Conservation (phyloP, 2,329 filamentous ascomycete genomes). For the Ophiocordyceps unilateralis region DNA sequence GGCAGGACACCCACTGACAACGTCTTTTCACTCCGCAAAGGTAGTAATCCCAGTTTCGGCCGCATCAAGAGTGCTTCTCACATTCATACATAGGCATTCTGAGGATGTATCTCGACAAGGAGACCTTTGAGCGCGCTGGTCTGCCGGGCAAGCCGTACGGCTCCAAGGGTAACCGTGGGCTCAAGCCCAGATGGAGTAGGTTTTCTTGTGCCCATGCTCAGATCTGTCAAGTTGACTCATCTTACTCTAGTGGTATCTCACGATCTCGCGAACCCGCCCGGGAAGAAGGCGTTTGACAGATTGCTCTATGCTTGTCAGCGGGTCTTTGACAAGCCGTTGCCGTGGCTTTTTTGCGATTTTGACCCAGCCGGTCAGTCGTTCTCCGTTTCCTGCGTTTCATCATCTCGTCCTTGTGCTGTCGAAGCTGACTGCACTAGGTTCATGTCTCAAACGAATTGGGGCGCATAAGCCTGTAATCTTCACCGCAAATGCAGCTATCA, state of each 20-base stretch:
- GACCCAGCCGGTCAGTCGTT: conserved; percentile 11
- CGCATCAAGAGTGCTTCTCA: not conserved
- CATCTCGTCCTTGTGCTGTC: not conserved
- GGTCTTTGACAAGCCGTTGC: conserved; percentile 47
- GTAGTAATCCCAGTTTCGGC: conserved; percentile 20
- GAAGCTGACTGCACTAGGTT: conserved; percentile 15
- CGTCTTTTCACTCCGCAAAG: conserved; percentile 52
- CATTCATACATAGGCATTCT: conserved; percentile 37
- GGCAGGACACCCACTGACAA: conserved; percentile 55
- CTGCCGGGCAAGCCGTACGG: conserved; percentile 54
- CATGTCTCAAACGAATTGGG: conserved; percentile 30
- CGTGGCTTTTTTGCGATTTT: conserved; percentile 66
- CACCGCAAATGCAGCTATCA: conserved; percentile 12
- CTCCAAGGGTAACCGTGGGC: conserved; percentile 35
- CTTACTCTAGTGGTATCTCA: conserved; percentile 49
- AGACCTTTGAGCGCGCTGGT: conserved; percentile 68
- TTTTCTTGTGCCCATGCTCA: conserved; percentile 1
- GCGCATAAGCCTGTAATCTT: conserved; percentile 25
- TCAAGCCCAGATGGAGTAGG: conserved; percentile 60
- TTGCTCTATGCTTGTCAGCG: conserved; percentile 64
- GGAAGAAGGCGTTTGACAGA: conserved; percentile 69
- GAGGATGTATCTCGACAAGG: conserved; percentile 60
- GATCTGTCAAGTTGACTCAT: not conserved
- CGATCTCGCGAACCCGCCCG: conserved; percentile 54
- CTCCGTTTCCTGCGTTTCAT: not conserved